Conservation (phyloP, 116 monocot species). For the Posidonia oceanica region DNA sequence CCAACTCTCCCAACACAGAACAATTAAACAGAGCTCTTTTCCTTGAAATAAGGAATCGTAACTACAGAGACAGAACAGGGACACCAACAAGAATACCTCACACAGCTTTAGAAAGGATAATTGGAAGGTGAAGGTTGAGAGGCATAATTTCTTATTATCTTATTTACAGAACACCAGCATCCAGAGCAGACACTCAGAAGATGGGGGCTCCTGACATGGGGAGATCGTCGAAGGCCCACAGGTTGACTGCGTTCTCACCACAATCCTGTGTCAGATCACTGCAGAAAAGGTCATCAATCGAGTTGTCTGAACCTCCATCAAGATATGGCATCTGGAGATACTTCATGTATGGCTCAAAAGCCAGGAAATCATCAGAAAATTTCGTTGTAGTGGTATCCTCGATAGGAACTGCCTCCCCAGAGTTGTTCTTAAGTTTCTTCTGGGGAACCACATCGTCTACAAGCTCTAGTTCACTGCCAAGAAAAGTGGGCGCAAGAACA, state of each 20-base stretch:
- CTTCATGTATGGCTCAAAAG: conserved; percentile 40
- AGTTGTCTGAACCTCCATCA: conserved; percentile 25
- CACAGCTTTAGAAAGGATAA: not conserved
- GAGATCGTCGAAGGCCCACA: conserved; percentile 52
- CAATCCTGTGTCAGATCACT: conserved; percentile 29
- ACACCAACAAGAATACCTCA: too few relatives aligned
- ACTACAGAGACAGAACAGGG: too few relatives aligned
- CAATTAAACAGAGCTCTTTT: too few relatives aligned
- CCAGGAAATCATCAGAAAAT: conserved; percentile 29
- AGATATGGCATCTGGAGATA: conserved; percentile 36
- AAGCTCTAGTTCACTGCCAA: conserved; percentile 8
- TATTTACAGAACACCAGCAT: conserved; percentile 3
- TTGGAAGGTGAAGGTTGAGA: not conserved
- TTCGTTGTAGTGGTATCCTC: conserved; percentile 21
- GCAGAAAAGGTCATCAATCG: conserved; percentile 22
- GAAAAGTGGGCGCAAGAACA: conserved; percentile 8
- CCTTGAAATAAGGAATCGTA: too few relatives aligned
- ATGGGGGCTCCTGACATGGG: conserved; percentile 1
- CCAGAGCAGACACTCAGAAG: conserved; percentile 1
- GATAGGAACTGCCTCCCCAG: conserved; percentile 18
- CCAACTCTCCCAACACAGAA: too few relatives aligned
- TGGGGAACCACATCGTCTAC: conserved; percentile 16
- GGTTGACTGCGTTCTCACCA: conserved; percentile 14
- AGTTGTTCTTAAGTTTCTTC: conserved; percentile 39
- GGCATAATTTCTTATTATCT: not conserved